A percentile compares a stretch with the other conserved stretches of the same genome.
phyloP scores from a whole-genome alignment of 176 grass and related monocot species.

The Tuctoria greenei region DNA sequence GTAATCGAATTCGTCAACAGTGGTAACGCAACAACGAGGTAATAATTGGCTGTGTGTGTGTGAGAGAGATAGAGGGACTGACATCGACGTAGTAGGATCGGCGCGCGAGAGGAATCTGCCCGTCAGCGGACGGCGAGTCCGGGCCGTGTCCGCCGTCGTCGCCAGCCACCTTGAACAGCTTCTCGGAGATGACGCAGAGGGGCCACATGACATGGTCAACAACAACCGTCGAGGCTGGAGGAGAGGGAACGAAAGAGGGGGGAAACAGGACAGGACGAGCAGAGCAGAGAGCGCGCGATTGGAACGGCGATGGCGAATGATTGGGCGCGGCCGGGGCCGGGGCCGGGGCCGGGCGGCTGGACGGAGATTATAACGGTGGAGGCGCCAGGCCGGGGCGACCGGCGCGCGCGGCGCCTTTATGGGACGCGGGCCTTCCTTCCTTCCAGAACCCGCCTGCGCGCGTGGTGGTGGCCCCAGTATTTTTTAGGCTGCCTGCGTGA shows the following conservation, averaged over 20 bases:
- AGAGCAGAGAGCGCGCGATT: not conserved
- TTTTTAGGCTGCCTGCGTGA: not conserved
- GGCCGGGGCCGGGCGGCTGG: not conserved
- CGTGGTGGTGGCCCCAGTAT: constrained; percentile 15
- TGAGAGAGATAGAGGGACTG: not conserved
- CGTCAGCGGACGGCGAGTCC: constrained; percentile 11
- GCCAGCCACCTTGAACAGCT: constrained; percentile 66
- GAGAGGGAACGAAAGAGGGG: not conserved
- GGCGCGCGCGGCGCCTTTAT: constrained; percentile 42
- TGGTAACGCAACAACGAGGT: not conserved
- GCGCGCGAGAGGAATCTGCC: constrained; percentile 35
- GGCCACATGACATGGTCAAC: constrained; percentile 72
- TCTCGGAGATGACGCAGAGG: constrained; percentile 78
- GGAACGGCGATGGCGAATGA: constrained; percentile 25
- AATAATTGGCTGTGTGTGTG: not conserved
- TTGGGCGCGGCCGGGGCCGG: not conserved
- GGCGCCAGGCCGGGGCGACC: constrained; percentile 1
- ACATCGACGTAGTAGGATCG: constrained; percentile 71
- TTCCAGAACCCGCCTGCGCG: constrained; percentile 13
- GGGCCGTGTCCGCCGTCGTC: constrained; percentile 25
- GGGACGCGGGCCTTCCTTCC: not conserved
- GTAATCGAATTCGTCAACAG: constrained; percentile 16
- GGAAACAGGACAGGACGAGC: not conserved
- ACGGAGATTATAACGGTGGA: constrained; percentile 28
- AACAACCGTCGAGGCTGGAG: not conserved